A percentile compares a stretch with the other conserved stretches of the same genome.
These are phyloP conservation scores for Hygrophorus pudorinus DNA, from an alignment of 768 basidiomycete genomes.

Conservation along the genomic window DNA sequence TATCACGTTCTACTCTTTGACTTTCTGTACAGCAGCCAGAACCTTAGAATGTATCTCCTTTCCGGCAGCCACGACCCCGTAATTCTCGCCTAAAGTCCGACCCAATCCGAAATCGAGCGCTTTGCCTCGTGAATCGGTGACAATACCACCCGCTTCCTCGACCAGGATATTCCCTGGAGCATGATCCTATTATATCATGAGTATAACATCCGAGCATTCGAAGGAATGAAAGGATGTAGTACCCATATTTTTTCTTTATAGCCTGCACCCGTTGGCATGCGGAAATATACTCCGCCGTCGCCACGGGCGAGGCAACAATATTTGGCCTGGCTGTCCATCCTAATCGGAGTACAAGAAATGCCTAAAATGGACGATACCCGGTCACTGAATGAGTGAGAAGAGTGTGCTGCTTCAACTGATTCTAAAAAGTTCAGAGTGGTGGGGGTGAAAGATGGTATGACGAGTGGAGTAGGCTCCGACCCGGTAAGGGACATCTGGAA, in stretches of 20 bases:
- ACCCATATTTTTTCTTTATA: slow-evolving; percentile 98
- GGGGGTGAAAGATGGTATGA: slow-evolving; percentile 40
- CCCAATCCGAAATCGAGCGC: slow-evolving; percentile 82
- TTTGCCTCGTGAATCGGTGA: slow-evolving; percentile 74
- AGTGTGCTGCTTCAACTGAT: slow-evolving; percentile 87
- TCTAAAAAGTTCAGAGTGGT: slow-evolving; percentile 66
- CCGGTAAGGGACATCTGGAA: slow-evolving; percentile 44
- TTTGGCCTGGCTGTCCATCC: slow-evolving; percentile 98
- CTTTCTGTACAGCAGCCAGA: slow-evolving; percentile 64
- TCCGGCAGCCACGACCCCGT: slow-evolving; percentile 78
- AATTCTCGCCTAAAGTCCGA: slow-evolving; percentile 76
- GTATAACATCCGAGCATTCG: neutral
- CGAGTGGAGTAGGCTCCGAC: slow-evolving; percentile 36
- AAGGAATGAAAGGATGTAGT: slow-evolving; percentile 12
- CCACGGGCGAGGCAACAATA: slow-evolving; percentile 82
- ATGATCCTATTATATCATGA: slow-evolving; percentile 54
- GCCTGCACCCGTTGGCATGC: slow-evolving; percentile 67
- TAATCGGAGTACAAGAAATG: slow-evolving; percentile 52
- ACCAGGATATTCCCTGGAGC: slow-evolving; percentile 80
- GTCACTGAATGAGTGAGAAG: slow-evolving; percentile 79
- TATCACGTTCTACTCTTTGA: slow-evolving; percentile 12
- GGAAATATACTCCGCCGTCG: slow-evolving; percentile 73
- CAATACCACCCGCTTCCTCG: slow-evolving; percentile 81
- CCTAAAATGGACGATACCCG: slow-evolving; percentile 58
- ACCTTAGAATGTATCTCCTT: slow-evolving; percentile 60